Evolutionary conservation across 1,284 basidiomycete species (phyloP).

Genomic region (Cystobasidium slooffiae): DNA sequence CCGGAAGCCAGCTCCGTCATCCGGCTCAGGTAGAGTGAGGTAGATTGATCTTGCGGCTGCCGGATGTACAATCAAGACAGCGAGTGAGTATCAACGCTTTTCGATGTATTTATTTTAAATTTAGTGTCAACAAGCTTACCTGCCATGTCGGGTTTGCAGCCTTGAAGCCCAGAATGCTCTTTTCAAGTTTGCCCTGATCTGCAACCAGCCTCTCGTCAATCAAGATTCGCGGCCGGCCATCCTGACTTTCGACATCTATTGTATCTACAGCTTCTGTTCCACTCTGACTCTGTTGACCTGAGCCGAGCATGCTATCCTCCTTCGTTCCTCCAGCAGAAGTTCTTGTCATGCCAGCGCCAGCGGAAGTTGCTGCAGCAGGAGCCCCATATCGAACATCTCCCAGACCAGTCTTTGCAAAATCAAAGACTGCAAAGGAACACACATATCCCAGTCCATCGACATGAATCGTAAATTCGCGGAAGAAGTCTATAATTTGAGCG

Average conservation of each 20-base stretch:
- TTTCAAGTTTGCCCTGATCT: conserved; percentile 97
- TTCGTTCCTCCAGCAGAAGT: background rate
- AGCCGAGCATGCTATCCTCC: conserved; percentile 54
- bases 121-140: conserved; percentile 1
- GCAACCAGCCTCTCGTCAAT: conserved; percentile 73
- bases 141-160: conserved; percentile 46
- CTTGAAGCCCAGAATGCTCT: conserved; percentile 86
- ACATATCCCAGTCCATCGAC: conserved; percentile 95
- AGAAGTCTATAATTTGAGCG: conserved; percentile 89
- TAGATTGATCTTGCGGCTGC: conserved; percentile 44
- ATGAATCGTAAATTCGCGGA: conserved; percentile 94
- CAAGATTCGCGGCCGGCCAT: conserved; percentile 8
- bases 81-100: background rate
- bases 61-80: background rate
- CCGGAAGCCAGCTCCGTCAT: conserved; percentile 34
- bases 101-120: background rate
- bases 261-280: background rate
- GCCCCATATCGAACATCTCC: conserved; percentile 26
- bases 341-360: background rate
- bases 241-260: conserved; percentile 59
- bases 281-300: background rate
- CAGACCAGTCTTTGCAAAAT: conserved; percentile 65
- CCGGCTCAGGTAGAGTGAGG: conserved; percentile 43
- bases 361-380: conserved; percentile 13
- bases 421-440: conserved; percentile 97